A percentile compares a stretch with the other conserved stretches of the same genome.
Conservation (phyloP, 352 stramenopile genomes). For the Globisporangium lucens region DNA sequence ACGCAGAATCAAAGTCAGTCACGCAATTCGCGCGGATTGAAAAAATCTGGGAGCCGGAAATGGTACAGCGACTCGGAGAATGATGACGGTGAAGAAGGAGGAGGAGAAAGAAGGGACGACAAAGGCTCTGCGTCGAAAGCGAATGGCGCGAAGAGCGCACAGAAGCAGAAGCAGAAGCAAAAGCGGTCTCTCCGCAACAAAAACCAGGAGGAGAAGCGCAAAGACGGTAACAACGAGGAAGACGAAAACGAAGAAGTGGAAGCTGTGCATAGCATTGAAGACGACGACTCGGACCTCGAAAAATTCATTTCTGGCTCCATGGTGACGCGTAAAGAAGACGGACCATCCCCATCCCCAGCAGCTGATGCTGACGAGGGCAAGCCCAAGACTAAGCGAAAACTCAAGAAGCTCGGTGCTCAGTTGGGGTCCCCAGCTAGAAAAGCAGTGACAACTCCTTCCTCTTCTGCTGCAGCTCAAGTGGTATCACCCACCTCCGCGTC, state of each 20-base stretch:
- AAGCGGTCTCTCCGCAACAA: neutral
- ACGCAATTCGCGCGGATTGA: constrained; percentile 21
- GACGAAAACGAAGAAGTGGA: constrained; percentile 13
- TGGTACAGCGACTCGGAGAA: constrained; percentile 60
- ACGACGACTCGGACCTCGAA: constrained; percentile 29
- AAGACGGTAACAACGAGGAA: constrained; percentile 1
- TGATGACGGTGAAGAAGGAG: constrained; percentile 20
- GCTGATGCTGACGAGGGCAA: neutral
- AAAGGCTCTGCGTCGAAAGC: neutral
- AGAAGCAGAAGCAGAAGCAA: neutral
- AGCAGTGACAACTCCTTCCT: neutral
- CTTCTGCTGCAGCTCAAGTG: neutral
- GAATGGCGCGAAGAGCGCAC: neutral
- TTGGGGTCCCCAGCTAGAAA: neutral
- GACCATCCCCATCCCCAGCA: neutral
- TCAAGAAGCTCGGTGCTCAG: constrained; percentile 5
- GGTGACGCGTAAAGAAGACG: constrained; percentile 4
- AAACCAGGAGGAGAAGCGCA: constrained; percentile 13
- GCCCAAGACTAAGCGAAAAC: neutral
- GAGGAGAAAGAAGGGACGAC: constrained; percentile 13
- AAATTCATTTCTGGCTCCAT: constrained; percentile 25
- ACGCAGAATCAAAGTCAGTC: neutral
- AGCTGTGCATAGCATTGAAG: constrained; percentile 7
- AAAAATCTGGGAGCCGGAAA: constrained; percentile 30
- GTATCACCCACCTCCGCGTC: constrained; percentile 13